These are phyloP conservation scores for Aureobasidium sp. DNA, from an alignment of 2,329 filamentous ascomycete genomes.

Conservation along the genomic window DNA sequence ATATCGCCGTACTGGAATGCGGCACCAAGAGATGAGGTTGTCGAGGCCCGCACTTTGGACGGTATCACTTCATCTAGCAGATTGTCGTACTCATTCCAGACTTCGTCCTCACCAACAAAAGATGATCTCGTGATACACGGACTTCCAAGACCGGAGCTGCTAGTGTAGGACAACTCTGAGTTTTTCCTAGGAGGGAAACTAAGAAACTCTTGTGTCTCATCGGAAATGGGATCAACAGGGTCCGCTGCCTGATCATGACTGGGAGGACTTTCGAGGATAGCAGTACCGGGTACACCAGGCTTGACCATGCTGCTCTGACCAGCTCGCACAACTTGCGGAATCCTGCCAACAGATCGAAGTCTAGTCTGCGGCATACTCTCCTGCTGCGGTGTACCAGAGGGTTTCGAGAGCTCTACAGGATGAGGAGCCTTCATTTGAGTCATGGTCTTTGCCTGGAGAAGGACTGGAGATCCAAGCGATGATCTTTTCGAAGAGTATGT, in stretches of 20 bases:
- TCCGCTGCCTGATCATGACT: neutral
- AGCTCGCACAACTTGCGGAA: slow-evolving; percentile 65
- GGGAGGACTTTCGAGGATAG: neutral
- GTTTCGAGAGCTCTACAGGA: slow-evolving; percentile 20
- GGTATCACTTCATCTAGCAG: slow-evolving; percentile 65
- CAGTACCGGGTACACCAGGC: too few species aligned
- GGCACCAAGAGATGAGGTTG: slow-evolving; percentile 49
- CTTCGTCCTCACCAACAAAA: slow-evolving; percentile 65
- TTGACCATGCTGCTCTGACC: neutral
- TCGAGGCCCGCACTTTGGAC: slow-evolving; percentile 44
- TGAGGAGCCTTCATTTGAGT: slow-evolving; percentile 21
- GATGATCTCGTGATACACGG: slow-evolving; percentile 56
- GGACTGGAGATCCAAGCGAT: slow-evolving; percentile 23
- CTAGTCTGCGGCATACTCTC: slow-evolving; percentile 31
- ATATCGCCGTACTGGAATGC: slow-evolving; percentile 47
- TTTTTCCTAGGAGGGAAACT: slow-evolving; percentile 65
- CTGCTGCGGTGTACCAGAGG: neutral
- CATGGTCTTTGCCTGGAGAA: slow-evolving; percentile 22
- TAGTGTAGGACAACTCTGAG: slow-evolving; percentile 62
- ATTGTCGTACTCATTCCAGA: slow-evolving; percentile 94
- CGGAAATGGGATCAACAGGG: neutral
- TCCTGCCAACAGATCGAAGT: slow-evolving; percentile 74
- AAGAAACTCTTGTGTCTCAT: slow-evolving; percentile 51
- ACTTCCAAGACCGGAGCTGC: slow-evolving; percentile 55
- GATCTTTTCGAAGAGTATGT: slow-evolving; percentile 20